Percentiles rank a stretch among this genome's conserved stretches.
Evolutionary conservation across 345 rosid species (phyloP).

Genomic region (Linum lewisii): DNA sequence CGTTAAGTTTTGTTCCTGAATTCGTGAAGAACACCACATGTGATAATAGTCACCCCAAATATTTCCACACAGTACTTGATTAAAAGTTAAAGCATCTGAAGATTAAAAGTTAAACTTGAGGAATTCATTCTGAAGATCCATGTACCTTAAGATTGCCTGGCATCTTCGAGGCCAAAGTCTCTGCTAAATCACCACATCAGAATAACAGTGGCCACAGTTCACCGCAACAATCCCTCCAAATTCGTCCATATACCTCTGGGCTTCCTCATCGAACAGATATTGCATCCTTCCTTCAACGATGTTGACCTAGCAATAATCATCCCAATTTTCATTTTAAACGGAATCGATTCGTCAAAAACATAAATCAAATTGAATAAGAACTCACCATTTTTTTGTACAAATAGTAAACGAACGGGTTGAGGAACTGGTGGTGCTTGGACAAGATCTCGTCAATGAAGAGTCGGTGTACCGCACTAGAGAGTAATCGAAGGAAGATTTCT

Average conservation of each 20-base stretch:
- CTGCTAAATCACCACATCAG: slow-evolving; percentile 83
- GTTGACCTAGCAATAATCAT: slow-evolving; percentile 39
- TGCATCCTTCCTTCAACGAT: slow-evolving; percentile 94
- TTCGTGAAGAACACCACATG: slow-evolving; percentile 92
- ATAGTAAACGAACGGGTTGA: slow-evolving; percentile 64
- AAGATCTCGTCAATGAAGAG: slow-evolving; percentile 65
- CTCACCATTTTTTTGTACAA: slow-evolving; percentile 66
- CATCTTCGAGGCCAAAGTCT: slow-evolving; percentile 70
- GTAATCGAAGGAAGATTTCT: slow-evolving; percentile 71
- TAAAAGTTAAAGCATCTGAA: no score
- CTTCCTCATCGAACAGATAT: slow-evolving; percentile 81
- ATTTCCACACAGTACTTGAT: background rate
- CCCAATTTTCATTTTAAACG: no score
- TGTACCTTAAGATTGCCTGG: slow-evolving; percentile 87
- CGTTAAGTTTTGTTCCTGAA: slow-evolving; percentile 96
- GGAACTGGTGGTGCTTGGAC: slow-evolving; percentile 55
- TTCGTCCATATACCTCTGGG: slow-evolving; percentile 74
- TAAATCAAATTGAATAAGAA: background rate
- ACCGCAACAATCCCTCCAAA: slow-evolving; percentile 96
- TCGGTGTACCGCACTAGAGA: slow-evolving; percentile 83
- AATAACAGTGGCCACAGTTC: slow-evolving; percentile 92
- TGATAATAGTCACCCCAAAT: background rate
- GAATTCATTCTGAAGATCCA: background rate
- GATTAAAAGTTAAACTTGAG: background rate
- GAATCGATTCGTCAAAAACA: background rate